Base-by-base conservation (phyloP, 2,329 filamentous ascomycete species). In the Septoria linicola region DNA sequence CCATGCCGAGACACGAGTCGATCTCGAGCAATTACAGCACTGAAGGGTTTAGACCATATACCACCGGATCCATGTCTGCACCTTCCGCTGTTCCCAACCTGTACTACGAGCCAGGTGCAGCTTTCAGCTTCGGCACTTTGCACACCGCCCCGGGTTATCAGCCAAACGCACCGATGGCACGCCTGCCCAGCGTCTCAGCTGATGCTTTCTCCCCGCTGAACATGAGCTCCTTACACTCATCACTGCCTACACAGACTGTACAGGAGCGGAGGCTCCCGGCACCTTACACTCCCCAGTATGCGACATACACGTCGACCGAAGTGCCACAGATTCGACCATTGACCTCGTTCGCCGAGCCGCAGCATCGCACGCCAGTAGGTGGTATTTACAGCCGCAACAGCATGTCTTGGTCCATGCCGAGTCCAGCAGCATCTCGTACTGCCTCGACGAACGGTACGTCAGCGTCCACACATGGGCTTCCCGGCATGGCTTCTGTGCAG, bases 181-280 rank as follows among this genome's bases (percentile, higher is more conserved):
- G 64, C 10, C 43, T 66, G 31, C 61, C 60, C 19, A 66, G 54
- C 45, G 63, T 60, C 14, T 60, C 62, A 8, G 49, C 51, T 8
- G 65, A 68, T 17, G 41, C 47, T 11, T 62, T 64, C 43, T 65
- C 65, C n/a, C 51, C 64, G 3, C 57, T 69, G 30, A 66, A 65
- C 52, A 68, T 69, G 65, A 60, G 55, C n/a, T 63, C 62, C 4
- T 52, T 69, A 27, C 63, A 68, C 32, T 64, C 62, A 13, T 68
- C 66, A 10, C 54, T 69, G 10, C 66, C 67, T 17, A 53, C 56
- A 7, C 63, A 66, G 34, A 62, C 63, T 3, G 61, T 58, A 14
- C 59, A 65, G 17, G 64, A 68, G 51, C 59, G 66, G 13, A 59
- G 64, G n/a, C 44, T 68, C 27, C 66, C 66, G 3, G 60, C 58